Conservation (phyloP, 805 yeast species). For the Peterozyma toletana region DNA sequence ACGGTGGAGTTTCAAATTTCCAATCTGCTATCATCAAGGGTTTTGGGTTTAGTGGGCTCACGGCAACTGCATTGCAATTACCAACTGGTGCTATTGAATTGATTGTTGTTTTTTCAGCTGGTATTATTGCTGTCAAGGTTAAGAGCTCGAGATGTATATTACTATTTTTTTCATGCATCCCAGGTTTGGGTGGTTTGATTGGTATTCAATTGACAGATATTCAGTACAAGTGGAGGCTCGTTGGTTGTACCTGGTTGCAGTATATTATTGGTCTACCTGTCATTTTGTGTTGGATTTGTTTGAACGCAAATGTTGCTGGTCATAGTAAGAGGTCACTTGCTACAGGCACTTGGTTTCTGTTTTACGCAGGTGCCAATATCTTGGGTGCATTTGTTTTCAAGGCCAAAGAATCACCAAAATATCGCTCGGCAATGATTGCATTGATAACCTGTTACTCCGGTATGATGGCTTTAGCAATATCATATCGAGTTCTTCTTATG, state of each 20-base stretch:
- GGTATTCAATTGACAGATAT: constrained; percentile 15
- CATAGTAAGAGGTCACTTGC: constrained; percentile 48
- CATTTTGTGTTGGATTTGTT: constrained; percentile 18
- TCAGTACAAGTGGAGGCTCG: constrained; percentile 19
- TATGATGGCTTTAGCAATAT: constrained; percentile 12
- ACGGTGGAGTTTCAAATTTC: constrained; percentile 14
- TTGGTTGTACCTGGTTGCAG: constrained; percentile 25
- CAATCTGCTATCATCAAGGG: constrained; percentile 9
- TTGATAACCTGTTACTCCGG: constrained; percentile 33
- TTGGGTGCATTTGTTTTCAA: constrained; percentile 62
- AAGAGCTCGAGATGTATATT: constrained; percentile 12
- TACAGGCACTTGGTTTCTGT: constrained; percentile 46
- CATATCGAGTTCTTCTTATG: constrained; percentile 11
- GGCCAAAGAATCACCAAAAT: constrained; percentile 41
- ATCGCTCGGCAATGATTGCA: constrained; percentile 51
- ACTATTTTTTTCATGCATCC: constrained; percentile 10
- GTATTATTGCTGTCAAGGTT: constrained; percentile 12
- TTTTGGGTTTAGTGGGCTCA: constrained; percentile 16
- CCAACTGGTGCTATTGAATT: constrained; percentile 30
- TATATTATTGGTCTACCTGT: constrained; percentile 25
- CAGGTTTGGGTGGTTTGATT: constrained; percentile 16
- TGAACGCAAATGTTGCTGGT: constrained; percentile 50
- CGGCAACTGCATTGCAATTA: constrained; percentile 44
- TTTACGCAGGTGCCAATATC: constrained; percentile 51
- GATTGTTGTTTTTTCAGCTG: constrained; percentile 13